Evolutionary conservation across 2,329 filamentous ascomycete genomes (phyloP).

Genomic region (Tolypocladium cylindrosporum): DNA sequence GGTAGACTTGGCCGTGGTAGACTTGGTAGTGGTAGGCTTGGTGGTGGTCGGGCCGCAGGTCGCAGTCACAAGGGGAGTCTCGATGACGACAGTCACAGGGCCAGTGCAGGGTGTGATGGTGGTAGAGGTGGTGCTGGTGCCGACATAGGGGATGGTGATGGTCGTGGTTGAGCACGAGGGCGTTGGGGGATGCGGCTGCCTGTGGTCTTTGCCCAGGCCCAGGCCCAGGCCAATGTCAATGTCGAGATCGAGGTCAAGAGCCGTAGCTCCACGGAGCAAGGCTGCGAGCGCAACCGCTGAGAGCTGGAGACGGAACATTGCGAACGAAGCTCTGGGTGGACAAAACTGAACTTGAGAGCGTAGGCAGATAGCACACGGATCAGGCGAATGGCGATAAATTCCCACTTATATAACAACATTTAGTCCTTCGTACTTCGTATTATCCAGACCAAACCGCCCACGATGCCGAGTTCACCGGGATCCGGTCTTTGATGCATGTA

Average conservation of each 20-base stretch:
- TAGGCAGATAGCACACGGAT: background rate
- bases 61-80: constrained; percentile 1
- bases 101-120: background rate
- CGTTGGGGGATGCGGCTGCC: too few relatives aligned
- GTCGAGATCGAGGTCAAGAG: background rate
- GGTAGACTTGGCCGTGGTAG: background rate
- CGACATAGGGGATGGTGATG: constrained; percentile 1
- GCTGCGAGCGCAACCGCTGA: background rate
- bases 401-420: too few relatives aligned
- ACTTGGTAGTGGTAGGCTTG: background rate
- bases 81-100: background rate
- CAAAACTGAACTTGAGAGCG: background rate
- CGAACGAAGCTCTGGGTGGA: background rate
- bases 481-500: background rate
- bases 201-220: too few relatives aligned
- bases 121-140: background rate
- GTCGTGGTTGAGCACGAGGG: background rate
- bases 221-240: background rate
- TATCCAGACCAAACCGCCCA: too few relatives aligned
- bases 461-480: background rate
- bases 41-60: background rate
- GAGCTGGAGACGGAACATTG: background rate
- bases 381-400: background rate
- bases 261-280: background rate
- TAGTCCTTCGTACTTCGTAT: too few relatives aligned